Evolutionary conservation across 2,329 filamentous ascomycete species (phyloP).

Genomic region (Alternaria rosae): DNA sequence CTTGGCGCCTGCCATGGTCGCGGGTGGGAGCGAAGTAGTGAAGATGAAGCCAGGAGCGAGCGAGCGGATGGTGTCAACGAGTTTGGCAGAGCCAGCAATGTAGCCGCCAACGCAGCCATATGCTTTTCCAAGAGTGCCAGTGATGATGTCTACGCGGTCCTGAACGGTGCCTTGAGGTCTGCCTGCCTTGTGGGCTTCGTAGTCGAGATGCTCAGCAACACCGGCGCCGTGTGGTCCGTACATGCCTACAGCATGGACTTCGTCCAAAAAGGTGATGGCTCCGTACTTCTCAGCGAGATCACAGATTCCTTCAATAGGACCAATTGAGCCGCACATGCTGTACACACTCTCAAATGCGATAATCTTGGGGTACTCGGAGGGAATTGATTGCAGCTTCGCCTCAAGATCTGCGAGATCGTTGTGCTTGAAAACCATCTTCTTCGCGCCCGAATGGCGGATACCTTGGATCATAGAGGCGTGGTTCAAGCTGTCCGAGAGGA

Average conservation of each 20-base stretch:
- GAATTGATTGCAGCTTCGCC: constrained; percentile 87
- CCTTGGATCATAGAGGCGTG: constrained; percentile 99
- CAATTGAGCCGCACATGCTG: constrained; percentile 98
- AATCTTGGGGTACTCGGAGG: constrained; percentile 88
- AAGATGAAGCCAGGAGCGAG: constrained; percentile 98
- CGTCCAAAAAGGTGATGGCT: constrained; percentile 95
- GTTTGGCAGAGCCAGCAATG: constrained; percentile 85
- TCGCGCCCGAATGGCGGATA: constrained; percentile 94
- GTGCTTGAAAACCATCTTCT: constrained; percentile 98
- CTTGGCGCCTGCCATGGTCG: constrained; percentile 94
- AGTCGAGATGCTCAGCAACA: constrained; percentile 97
- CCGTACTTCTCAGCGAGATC: constrained; percentile 97
- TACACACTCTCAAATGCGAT: constrained; percentile 99
- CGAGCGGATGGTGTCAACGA: constrained; percentile 93
- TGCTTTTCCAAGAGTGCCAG: constrained; percentile 94
- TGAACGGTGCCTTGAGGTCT: constrained; percentile 82
- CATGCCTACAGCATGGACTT: constrained; percentile 99
- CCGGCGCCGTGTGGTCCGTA: constrained; percentile 95
- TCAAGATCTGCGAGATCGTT: constrained; percentile 95
- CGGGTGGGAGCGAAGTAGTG: constrained; percentile 93
- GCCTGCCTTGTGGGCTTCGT: constrained; percentile 80
- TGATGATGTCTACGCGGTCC: constrained; percentile 98
- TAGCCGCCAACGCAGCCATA: constrained; percentile 98
- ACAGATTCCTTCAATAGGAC: constrained; percentile 94
- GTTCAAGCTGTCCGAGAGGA: constrained; percentile 96